Evolutionary conservation across 495 filamentous ascomycete genomes (phyloP), one percentile per base, ranked within the genome.

Genomic region (Penicillium malachiteum): DNA sequence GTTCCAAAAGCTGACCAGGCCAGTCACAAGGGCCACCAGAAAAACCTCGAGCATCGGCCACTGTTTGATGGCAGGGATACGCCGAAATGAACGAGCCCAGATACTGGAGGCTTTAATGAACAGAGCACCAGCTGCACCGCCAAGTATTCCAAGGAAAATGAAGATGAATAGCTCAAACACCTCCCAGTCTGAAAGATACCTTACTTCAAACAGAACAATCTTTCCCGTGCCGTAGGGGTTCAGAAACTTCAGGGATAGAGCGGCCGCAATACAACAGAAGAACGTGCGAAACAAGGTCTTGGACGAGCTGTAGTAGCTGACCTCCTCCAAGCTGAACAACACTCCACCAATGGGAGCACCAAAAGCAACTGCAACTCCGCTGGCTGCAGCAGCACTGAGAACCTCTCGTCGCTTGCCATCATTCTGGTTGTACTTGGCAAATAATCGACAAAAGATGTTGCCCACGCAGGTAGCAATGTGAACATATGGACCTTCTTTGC

Each of bases 221-320:
- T 98, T 97, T 50, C 90, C 84, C 0, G 91, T 98, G 16, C 92
- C 93, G 66, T 98, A 98, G 0, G 94, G 94, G 54, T 98, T 92
- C 48, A 97, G 78, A 64, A 96, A 96, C 63, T 96, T 96, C 52
- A 97, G 76, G 4, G 92, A 91, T 26, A 98, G 68, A 0, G 94
- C 88, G 18, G 94, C 92, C 2, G 83, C 89, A 63, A 97, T 97
- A 71, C 93, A 98, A 71, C 92, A 96, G 73, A 97, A 98, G 77
- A 98, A 97, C 1, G 94, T 98, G 38, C 94, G 81, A 75, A 98
- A 98, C 3, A 98, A 83, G 3, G 93, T 97, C 73, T 98, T 97
- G n/a, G 94, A 89, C 4, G 93, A 94, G 70, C 97, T 97, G 68
- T 96, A 98, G 70, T 98, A 98, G 69, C 81, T 89, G 64, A 96